Base-by-base conservation (phyloP, 2,329 filamentous ascomycete genomes). In the Grosmannia serpens region DNA sequence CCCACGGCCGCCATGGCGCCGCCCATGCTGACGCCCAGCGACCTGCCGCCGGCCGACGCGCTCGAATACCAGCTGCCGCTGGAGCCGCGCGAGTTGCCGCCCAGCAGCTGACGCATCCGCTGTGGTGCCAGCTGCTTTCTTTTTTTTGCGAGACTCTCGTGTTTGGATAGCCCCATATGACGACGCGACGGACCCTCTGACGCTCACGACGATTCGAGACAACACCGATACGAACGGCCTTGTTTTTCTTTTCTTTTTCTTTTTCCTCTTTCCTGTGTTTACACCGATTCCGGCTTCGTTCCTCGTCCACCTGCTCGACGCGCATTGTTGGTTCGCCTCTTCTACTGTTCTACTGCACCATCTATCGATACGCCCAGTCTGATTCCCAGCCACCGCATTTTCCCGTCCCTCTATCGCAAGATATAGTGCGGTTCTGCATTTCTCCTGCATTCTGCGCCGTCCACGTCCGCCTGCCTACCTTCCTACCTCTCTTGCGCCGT, bases 321-420 rank as follows among this genome's bases (percentile, higher is more conserved):
- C 26, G 24, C 20, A 24, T n/a, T 51, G 20, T 24, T 20, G 9
- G 29, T 54, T 38, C n/a, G 15, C 29, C 27, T 54, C 29, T 4
- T 26, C 22, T 50, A 41, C 46, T 52, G 22, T 58, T 33, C 31
- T 51, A 44, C 35, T 33, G 53, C 49, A 33, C 49, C 3, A 51
- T 50, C 26, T n/a, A 53, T 59, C 27, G 46, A 53, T 26, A 46
- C n/a, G n/a, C n/a, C n/a, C n/a, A n/a, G 11, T 33, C 31, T 38
- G 53, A 41, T 27, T 57, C 55, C 62, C 62, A 63, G 61, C 62
- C 62, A 63, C 62, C 62, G 46, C 58, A 59, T 61, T 62, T 63
- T 61, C 33, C n/a, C 29, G 22, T 44, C 29, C 13, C 24, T 7
- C n/a, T 33, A 44, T 27, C 46, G 17, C 51, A 1, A 46, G 20